Evolutionary conservation across 306 rosid genomes (phyloP).

Genomic region (Alnus glutinosa): DNA sequence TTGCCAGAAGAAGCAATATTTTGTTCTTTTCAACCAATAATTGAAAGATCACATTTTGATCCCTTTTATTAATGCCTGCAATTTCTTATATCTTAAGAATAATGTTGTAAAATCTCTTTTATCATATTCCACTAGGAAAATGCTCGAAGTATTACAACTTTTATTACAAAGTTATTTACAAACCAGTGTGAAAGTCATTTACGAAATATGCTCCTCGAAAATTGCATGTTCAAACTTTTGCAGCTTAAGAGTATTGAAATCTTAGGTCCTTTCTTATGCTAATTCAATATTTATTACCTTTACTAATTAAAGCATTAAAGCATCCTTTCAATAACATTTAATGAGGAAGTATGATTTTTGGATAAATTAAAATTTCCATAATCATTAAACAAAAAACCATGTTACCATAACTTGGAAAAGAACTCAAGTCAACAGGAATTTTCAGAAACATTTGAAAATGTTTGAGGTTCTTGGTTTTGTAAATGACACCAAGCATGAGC

Average conservation of each 20-base stretch:
- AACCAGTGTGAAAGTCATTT: no score
- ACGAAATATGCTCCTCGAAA: not conserved
- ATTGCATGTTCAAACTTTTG: not conserved
- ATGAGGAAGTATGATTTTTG: not conserved
- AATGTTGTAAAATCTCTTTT: not conserved
- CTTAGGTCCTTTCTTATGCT: not conserved
- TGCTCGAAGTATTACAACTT: no score
- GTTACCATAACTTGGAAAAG: not conserved
- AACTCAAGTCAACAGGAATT: not conserved
- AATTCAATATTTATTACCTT: not conserved
- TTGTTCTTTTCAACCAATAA: constrained; percentile 21
- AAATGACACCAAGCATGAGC: not conserved
- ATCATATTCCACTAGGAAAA: not conserved
- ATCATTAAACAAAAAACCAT: not conserved
- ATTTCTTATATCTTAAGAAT: not conserved
- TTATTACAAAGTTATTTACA: no score
- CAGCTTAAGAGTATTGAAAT: not conserved
- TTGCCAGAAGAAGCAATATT: not conserved
- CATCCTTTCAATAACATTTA: not conserved
- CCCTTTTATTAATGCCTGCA: not conserved
- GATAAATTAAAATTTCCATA: no score
- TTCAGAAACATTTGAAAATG: not conserved
- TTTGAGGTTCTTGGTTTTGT: not conserved
- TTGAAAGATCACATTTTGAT: not conserved
- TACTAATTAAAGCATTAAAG: not conserved